These are phyloP conservation scores for Aureoboletus auriporus DNA, from an alignment of 768 basidiomycete genomes.

Conservation along the genomic window DNA sequence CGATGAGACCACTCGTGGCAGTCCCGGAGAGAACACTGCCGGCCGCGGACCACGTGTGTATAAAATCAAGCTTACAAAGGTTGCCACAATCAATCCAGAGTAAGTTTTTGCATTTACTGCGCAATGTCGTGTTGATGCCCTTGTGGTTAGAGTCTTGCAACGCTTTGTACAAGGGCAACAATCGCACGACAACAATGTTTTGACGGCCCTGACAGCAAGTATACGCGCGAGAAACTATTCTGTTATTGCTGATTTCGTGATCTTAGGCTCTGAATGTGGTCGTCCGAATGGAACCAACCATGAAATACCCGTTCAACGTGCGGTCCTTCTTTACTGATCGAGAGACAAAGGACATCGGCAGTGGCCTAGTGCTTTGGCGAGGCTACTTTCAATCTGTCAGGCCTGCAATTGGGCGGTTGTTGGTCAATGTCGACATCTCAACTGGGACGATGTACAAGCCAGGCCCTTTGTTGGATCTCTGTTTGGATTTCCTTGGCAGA, in stretches of 20 bases:
- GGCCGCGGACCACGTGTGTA: slow-evolving; percentile 56
- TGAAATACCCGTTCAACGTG: slow-evolving; percentile 66
- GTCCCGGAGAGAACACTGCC: slow-evolving; percentile 29
- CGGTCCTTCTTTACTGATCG: slow-evolving; percentile 68
- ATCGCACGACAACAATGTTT: slow-evolving; percentile 61
- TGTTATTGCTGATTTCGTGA: neutral
- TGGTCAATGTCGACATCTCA: slow-evolving; percentile 76
- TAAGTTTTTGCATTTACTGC: slow-evolving; percentile 18
- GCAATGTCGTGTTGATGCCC: slow-evolving; percentile 19
- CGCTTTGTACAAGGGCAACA: slow-evolving; percentile 64
- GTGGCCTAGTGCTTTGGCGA: slow-evolving; percentile 68
- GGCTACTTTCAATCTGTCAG: slow-evolving; percentile 81
- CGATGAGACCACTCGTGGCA: slow-evolving; percentile 33
- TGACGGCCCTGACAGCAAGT: slow-evolving; percentile 62
- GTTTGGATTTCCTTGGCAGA: slow-evolving; percentile 49
- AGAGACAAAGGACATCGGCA: slow-evolving; percentile 52
- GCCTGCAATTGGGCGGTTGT: slow-evolving; percentile 57
- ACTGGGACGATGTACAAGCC: slow-evolving; percentile 73
- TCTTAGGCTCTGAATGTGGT: slow-evolving; percentile 68
- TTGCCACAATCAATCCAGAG: slow-evolving; percentile 58
- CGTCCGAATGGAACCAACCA: slow-evolving; percentile 68
- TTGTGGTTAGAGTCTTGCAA: slow-evolving; percentile 48
- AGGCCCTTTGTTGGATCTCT: slow-evolving; percentile 55
- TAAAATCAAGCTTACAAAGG: slow-evolving; percentile 58
- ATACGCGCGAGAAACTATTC: neutral